Conservation (phyloP, 2,329 filamentous ascomycete genomes). For the Colletotrichum tanaceti region DNA sequence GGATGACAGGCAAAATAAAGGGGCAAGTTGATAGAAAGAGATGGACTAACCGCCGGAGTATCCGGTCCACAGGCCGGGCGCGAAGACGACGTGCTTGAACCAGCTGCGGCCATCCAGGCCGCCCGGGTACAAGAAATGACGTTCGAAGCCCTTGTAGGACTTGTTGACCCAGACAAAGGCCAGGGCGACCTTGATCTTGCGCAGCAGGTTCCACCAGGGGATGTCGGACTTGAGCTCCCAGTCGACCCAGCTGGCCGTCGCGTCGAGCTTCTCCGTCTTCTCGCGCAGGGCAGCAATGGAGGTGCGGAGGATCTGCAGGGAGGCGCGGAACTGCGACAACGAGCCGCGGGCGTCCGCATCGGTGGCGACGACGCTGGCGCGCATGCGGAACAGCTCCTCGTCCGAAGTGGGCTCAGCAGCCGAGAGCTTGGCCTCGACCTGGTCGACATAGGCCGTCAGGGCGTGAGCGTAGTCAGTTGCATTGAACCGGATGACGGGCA, state of each 20-base stretch:
- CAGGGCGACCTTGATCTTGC: constrained; percentile 72
- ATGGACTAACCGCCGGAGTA: constrained; percentile 77
- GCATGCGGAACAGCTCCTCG: constrained; percentile 44
- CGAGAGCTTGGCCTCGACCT: constrained; percentile 63
- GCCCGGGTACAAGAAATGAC: constrained; percentile 78
- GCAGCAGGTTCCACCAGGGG: constrained; percentile 83
- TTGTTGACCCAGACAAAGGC: constrained; percentile 76
- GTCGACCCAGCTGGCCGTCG: constrained; percentile 55
- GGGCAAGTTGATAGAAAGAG: background rate
- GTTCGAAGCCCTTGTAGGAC: constrained; percentile 86
- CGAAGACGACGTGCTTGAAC: constrained; percentile 97
- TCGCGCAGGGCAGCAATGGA: constrained; percentile 53
- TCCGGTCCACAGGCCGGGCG: constrained; percentile 90
- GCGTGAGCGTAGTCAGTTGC: constrained; percentile 73
- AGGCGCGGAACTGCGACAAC: constrained; percentile 53
- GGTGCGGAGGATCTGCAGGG: constrained; percentile 53
- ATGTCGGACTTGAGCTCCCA: constrained; percentile 63
- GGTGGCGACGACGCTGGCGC: constrained; percentile 41
- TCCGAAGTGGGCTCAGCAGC: constrained; percentile 44
- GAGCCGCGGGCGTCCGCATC: constrained; percentile 48
- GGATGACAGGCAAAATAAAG: constrained; percentile 24
- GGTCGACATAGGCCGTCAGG: constrained; percentile 63
- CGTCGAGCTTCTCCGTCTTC: constrained; percentile 59
- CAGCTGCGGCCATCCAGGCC: constrained; percentile 84
- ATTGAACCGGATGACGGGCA: constrained; percentile 71